A percentile compares a stretch with the other conserved stretches of the same genome.
phyloP scores from a whole-genome alignment of 176 grass and related monocot species.

The Ensete ventricosum region DNA sequence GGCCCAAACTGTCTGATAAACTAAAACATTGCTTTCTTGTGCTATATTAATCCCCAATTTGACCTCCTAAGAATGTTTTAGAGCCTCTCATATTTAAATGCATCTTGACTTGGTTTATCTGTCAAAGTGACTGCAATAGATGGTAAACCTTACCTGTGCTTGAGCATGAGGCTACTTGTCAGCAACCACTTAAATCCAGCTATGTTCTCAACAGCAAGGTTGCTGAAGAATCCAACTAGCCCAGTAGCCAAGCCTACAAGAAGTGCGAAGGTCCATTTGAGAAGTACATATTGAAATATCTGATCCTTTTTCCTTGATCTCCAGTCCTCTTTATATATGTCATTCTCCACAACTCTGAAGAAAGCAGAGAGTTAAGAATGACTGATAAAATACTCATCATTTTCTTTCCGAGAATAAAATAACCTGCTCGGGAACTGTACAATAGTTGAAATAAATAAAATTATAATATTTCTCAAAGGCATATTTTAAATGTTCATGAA shows the following conservation, averaged over 20 bases:
- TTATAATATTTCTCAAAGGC: too few species aligned
- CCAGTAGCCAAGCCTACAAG: slow-evolving; percentile 40
- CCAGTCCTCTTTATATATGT: slow-evolving; percentile 64
- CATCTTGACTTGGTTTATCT: neutral
- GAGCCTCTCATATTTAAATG: neutral
- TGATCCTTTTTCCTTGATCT: slow-evolving; percentile 45
- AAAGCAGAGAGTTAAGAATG: neutral
- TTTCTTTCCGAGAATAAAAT: too few species aligned
- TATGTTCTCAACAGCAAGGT: slow-evolving; percentile 72
- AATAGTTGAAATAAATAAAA: too few species aligned
- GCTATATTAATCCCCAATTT: neutral
- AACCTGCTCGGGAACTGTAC: too few species aligned
- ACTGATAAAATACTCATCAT: neutral
- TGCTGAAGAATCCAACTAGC: slow-evolving; percentile 59
- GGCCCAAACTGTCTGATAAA: neutral
- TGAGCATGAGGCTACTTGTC: slow-evolving; percentile 46
- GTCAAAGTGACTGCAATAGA: neutral
- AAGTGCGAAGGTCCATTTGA: slow-evolving; percentile 65
- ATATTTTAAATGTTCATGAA: too few species aligned
- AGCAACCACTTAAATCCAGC: slow-evolving; percentile 52
- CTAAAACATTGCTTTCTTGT: neutral
- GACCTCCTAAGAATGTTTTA: neutral
- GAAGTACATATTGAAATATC: slow-evolving; percentile 46
- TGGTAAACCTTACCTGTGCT: slow-evolving; percentile 25
- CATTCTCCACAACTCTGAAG: slow-evolving; percentile 62